Base-by-base conservation (phyloP, 495 filamentous ascomycete species). In the Lasiosphaeria miniovina region DNA sequence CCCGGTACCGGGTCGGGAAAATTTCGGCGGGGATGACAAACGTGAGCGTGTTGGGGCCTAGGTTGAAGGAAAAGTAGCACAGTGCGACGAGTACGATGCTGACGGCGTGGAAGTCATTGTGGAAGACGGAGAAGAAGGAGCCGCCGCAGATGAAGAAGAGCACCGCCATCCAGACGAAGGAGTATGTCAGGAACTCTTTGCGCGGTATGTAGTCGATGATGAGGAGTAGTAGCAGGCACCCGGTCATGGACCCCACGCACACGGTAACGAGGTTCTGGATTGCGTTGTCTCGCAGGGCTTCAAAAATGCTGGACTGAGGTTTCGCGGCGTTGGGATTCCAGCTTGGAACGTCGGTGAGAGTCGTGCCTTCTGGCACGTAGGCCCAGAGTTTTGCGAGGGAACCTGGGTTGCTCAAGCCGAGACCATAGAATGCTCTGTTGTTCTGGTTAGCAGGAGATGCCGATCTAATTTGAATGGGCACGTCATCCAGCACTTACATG, bases 391-490 rank as follows among this genome's bases (percentile, higher is more conserved):
- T 59, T 4, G 67, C 67, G 24, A 76, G 69, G 4, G 63, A 66
- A 45, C 66, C 75, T 12, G 84, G 82, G 65, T 85, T 86, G 71
- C 88, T 88, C n/a, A 90, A 72, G 52, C 85, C 84, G 14, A 90
- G 77, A 57, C 87, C 88, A 64, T 90, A 90, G 70, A 87, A 88
- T 15, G 84, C 84, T 24, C 79, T 49, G 43, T 66, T 65, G 33
- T n/a, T n/a, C n/a, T n/a, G n/a, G n/a, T n/a, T n/a, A n/a, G n/a
- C n/a, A 71, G 75, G 54, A 89, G 77, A 60, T 86, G 86, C 87
- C 87, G 89, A n/a, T n/a, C n/a, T n/a, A n/a, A n/a, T n/a, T 5
- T 63, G 50, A 12, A 59, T 48, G 55, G 46, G 54, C 6, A 63
- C 51, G 35, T 24, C 53, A 4, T 43, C 34, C 12, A 63, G 54